Conservation (phyloP, 345 rosid species). For the Corchorus capsularis region DNA sequence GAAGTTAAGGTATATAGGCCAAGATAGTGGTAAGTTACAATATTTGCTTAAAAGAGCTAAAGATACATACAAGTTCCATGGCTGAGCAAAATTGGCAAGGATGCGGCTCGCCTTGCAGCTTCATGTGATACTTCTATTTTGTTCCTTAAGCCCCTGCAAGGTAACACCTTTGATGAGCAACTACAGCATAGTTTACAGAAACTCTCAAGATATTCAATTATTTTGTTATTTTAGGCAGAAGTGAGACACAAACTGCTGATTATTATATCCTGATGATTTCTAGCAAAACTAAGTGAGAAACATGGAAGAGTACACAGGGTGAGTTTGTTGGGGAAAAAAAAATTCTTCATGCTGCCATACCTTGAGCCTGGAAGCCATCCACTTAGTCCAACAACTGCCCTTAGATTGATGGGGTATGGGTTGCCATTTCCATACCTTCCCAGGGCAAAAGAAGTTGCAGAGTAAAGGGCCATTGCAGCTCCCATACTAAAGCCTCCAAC, state of each 20-base stretch:
- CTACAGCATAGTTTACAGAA: constrained; percentile 1
- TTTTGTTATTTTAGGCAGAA: neutral
- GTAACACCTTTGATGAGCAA: constrained; percentile 11
- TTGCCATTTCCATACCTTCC: constrained; percentile 74
- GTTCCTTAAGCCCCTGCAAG: constrained; percentile 51
- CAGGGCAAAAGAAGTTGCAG: constrained; percentile 68
- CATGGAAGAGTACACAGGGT: neutral
- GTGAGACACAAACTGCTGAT: neutral
- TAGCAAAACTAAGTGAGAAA: neutral
- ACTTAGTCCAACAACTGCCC: constrained; percentile 60
- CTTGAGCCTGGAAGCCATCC: constrained; percentile 96
- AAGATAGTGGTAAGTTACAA: neutral
- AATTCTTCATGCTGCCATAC: constrained; percentile 34
- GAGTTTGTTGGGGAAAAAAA: neutral
- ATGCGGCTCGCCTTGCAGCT: constrained; percentile 64
- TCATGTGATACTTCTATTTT: constrained; percentile 67
- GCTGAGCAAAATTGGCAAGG: constrained; percentile 59
- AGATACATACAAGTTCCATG: constrained; percentile 65
- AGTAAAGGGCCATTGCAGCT: constrained; percentile 85
- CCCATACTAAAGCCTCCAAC: constrained; percentile 98
- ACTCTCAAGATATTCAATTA: neutral
- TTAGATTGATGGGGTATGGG: constrained; percentile 60
- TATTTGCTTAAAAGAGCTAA: neutral
- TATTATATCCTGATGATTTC: neutral
- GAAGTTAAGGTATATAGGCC: neutral